These are phyloP conservation scores for Mediolabrus comicus DNA, from an alignment of 108 stramenopile species.

Conservation along the genomic window DNA sequence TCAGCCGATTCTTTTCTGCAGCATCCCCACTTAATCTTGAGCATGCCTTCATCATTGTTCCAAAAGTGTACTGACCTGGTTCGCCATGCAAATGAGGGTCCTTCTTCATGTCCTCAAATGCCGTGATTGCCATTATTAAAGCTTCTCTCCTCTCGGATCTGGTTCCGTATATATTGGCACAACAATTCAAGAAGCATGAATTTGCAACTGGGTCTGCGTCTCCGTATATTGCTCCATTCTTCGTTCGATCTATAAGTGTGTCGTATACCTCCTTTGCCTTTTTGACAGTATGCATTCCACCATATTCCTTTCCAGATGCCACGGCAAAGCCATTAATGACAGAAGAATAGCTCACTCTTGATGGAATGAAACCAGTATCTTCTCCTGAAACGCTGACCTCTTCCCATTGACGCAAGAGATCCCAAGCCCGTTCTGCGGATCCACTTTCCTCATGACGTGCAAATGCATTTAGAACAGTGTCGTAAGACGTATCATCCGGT, in stretches of 20 bases:
- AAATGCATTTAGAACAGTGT: slow-evolving; percentile 41
- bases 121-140: slow-evolving; percentile 35
- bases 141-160: slow-evolving; percentile 25
- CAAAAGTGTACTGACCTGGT: slow-evolving; percentile 33
- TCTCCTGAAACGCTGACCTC: neutral
- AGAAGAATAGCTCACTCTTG: slow-evolving; percentile 31
- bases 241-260: slow-evolving; percentile 16
- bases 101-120: slow-evolving; percentile 40
- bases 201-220: slow-evolving; percentile 26
- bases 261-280: slow-evolving; percentile 38
- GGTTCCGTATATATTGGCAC: slow-evolving; percentile 34
- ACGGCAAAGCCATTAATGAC: slow-evolving; percentile 45
- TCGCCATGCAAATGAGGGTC: slow-evolving; percentile 25
- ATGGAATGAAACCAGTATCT: slow-evolving; percentile 11
- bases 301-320: slow-evolving; percentile 19
- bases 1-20: slow-evolving; percentile 22
- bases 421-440: slow-evolving; percentile 35
- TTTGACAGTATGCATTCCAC: slow-evolving; percentile 27
- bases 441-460: slow-evolving; percentile 24
- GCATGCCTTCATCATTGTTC: slow-evolving; percentile 47
- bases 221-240: slow-evolving; percentile 16
- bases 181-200: slow-evolving; percentile 41
- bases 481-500: slow-evolving; percentile 36
- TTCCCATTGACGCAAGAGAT: slow-evolving; percentile 23
- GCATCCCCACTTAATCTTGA: slow-evolving; percentile 15